Evolutionary conservation across 2,329 filamentous ascomycete genomes (phyloP).

Genomic region (Cephalotrichum gorgonifer): DNA sequence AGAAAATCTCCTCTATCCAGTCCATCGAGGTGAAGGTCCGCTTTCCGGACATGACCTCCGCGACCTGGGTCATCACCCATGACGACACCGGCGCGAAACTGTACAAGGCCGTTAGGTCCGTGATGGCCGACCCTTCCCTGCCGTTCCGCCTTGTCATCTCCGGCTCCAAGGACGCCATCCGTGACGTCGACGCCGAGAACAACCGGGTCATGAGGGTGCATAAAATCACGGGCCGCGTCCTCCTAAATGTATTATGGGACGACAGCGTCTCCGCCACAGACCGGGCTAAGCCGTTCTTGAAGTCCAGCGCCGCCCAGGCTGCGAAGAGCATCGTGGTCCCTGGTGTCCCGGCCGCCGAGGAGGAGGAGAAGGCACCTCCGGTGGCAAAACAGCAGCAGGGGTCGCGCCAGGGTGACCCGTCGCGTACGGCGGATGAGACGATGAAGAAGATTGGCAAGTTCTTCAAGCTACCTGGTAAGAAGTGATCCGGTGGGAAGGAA

Average conservation of each 20-base stretch:
- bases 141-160: constrained; percentile 64
- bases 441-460: constrained; percentile 54
- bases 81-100: constrained; percentile 60
- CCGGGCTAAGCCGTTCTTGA: constrained; percentile 49
- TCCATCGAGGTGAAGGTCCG: constrained; percentile 69
- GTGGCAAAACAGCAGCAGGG: constrained; percentile 12
- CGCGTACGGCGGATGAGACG: constrained; percentile 24
- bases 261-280: constrained; percentile 46
- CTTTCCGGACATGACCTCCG: constrained; percentile 76
- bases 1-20: constrained; percentile 54
- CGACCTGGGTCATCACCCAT: constrained; percentile 61
- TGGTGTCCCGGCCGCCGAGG: constrained; percentile 32
- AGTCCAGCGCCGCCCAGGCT: constrained; percentile 42
- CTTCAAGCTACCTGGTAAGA: constrained; percentile 63
- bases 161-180: constrained; percentile 38
- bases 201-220: constrained; percentile 62
- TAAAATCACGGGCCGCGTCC: constrained; percentile 52
- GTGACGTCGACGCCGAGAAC: constrained; percentile 31
- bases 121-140: constrained; percentile 55
- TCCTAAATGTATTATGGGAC: constrained; percentile 70
- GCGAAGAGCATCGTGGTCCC: constrained; percentile 60
- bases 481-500: constrained; percentile 27
- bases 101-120: constrained; percentile 61
- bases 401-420: background rate
- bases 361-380: constrained; percentile 25